Evolutionary conservation across 371 early-diverging fungal species (phyloP).

Genomic region (Chytridium lagenaria): DNA sequence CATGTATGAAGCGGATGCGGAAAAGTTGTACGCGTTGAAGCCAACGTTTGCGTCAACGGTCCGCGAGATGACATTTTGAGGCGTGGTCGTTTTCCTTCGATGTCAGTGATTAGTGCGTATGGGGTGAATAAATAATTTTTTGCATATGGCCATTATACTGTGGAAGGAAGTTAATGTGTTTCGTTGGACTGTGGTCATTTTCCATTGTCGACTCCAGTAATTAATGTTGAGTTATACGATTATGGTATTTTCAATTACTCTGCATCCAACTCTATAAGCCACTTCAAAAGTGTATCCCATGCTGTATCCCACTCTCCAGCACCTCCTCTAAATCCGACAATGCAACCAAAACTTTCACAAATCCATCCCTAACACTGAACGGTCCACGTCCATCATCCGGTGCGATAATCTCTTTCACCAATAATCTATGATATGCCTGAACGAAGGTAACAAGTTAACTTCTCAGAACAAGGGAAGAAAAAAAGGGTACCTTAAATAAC

Average conservation of each 20-base stretch:
- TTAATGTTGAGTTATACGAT: no score
- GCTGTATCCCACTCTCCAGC: not conserved
- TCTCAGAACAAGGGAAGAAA: not conserved
- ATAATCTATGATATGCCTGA: not conserved
- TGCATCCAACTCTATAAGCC: no score
- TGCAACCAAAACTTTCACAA: not conserved
- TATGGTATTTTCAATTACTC: no score
- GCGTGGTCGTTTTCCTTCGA: no score
- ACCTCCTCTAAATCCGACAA: not conserved
- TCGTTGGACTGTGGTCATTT: no score
- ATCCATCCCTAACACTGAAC: not conserved
- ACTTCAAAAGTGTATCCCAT: not conserved
- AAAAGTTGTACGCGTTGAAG: slow-evolving; percentile 11
- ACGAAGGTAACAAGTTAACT: not conserved
- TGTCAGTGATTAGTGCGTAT: no score
- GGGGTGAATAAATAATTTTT: no score
- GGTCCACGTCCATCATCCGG: not conserved
- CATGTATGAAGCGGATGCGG: slow-evolving; percentile 24
- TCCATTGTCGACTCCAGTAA: no score
- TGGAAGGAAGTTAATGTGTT: no score
- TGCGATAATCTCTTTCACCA: not conserved
- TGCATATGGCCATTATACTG: no score
- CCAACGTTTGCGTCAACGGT: not conserved
- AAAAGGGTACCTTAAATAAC: not conserved
- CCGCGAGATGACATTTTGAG: no score